phyloP scores from a whole-genome alignment of 1,139 yeast genomes.

The Taiozyma onychis region DNA sequence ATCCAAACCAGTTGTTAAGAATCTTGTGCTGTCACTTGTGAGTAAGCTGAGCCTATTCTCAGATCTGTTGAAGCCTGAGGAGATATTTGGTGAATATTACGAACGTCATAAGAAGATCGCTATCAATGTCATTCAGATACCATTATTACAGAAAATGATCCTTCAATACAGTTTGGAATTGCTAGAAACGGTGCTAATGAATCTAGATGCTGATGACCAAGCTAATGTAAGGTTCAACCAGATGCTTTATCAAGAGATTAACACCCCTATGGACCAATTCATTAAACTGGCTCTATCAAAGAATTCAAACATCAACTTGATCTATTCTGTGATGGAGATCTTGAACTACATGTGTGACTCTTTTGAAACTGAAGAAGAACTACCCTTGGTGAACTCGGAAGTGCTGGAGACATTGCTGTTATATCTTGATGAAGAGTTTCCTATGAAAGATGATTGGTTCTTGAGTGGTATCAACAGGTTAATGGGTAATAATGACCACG shows the following conservation, averaged over 20 bases:
- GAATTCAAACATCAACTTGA: constrained; percentile 16
- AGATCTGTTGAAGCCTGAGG: constrained; percentile 12
- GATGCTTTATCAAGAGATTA: background rate
- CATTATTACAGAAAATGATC: constrained; percentile 12
- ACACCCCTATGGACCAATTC: constrained; percentile 1
- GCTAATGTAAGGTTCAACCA: constrained; percentile 2
- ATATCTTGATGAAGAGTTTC: constrained; percentile 2
- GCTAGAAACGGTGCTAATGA: constrained; percentile 10
- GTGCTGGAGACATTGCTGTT: constrained; percentile 4
- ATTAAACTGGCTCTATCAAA: constrained; percentile 8
- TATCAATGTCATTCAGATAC: constrained; percentile 17
- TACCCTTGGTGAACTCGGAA: constrained; percentile 21
- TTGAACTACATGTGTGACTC: constrained; percentile 28
- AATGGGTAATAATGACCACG: constrained; percentile 44
- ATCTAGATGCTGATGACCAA: constrained; percentile 6
- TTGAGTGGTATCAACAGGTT: constrained; percentile 45
- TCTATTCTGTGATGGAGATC: constrained; percentile 32
- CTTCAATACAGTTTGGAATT: constrained; percentile 15
- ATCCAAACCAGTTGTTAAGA: constrained; percentile 3
- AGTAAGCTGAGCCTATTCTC: constrained; percentile 1
- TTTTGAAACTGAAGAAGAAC: constrained; percentile 21
- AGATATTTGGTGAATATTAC: constrained; percentile 10
- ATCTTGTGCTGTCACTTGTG: background rate
- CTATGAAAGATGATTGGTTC: constrained; percentile 11
- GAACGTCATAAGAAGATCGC: constrained; percentile 16